phyloP scores from a whole-genome alignment of 768 basidiomycete genomes.

The Gymnopilus dilepis region DNA sequence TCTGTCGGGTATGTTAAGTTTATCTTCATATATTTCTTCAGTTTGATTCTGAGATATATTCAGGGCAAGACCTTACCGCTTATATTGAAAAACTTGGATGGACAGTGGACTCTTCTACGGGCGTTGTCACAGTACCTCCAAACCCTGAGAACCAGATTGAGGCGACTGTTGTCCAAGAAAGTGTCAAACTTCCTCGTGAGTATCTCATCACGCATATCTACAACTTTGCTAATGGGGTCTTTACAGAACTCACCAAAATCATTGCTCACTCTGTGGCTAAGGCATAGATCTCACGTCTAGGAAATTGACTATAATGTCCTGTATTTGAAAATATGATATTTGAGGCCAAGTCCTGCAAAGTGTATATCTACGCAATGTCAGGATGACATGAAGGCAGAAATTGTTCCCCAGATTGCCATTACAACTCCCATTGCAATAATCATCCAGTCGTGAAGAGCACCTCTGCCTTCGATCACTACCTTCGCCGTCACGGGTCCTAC shows the following conservation, averaged over 20 bases:
- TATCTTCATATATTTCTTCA: not conserved
- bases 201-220: constrained; percentile 19
- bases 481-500: constrained; percentile 81
- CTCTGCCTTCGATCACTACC: constrained; percentile 56
- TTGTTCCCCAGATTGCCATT: constrained; percentile 84
- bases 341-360: not conserved
- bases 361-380: not conserved
- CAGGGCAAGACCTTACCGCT: constrained; percentile 61
- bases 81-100: constrained; percentile 74
- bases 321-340: constrained; percentile 12
- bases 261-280: constrained; percentile 70
- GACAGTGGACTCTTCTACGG: constrained; percentile 56
- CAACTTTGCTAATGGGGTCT: constrained; percentile 8
- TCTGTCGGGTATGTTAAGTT: constrained; percentile 53
- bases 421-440: constrained; percentile 55
- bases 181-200: constrained; percentile 81
- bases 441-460: constrained; percentile 54
- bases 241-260: constrained; percentile 73
- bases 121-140: constrained; percentile 71
- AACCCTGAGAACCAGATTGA: constrained; percentile 91
- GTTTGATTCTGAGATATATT: not conserved
- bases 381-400: constrained; percentile 54
- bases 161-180: constrained; percentile 84
- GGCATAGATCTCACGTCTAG: constrained; percentile 37
- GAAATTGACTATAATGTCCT: constrained; percentile 21